Evolutionary conservation across 495 filamentous ascomycete species (phyloP).

Genomic region (Lasiosphaeriaceae sp.): DNA sequence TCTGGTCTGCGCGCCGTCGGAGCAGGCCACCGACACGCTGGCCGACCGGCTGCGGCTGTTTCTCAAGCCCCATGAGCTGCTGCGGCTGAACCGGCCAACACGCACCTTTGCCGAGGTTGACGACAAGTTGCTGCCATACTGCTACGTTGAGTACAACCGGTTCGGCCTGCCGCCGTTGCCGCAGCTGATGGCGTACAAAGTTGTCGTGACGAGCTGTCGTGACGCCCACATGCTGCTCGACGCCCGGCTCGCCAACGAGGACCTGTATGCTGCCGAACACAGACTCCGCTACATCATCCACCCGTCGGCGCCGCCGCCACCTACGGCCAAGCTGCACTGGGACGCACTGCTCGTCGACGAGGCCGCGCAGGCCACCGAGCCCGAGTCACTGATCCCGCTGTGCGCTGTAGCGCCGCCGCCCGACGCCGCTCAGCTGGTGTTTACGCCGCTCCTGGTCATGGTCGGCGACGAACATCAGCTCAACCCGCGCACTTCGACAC

Average conservation of each 20-base stretch:
- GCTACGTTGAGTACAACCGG: slow-evolving; percentile 35
- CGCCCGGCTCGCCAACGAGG: slow-evolving; percentile 42
- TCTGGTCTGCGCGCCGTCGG: slow-evolving; percentile 54
- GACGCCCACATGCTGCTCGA: slow-evolving; percentile 49
- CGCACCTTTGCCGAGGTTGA: slow-evolving; percentile 50
- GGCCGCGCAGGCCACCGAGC: slow-evolving; percentile 55
- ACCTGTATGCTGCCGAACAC: slow-evolving; percentile 25
- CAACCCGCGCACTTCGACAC: slow-evolving; percentile 44
- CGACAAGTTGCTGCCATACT: slow-evolving; percentile 42
- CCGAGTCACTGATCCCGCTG: slow-evolving; percentile 47
- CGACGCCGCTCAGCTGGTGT: slow-evolving; percentile 18
- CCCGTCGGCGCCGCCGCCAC: slow-evolving; percentile 7
- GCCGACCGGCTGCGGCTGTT: slow-evolving; percentile 41
- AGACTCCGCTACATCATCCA: slow-evolving; percentile 11
- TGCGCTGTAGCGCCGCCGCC: slow-evolving; percentile 48
- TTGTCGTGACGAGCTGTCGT: slow-evolving; percentile 49
- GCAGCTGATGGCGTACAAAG: slow-evolving; percentile 45
- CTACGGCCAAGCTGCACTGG: slow-evolving; percentile 42
- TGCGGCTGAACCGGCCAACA: slow-evolving; percentile 46
- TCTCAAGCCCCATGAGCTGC: slow-evolving; percentile 37
- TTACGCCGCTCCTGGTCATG: slow-evolving; percentile 48
- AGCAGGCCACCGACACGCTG: slow-evolving; percentile 52
- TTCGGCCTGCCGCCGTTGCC: slow-evolving; percentile 48
- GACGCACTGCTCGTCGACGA: slow-evolving; percentile 53
- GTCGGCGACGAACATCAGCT: slow-evolving; percentile 56